Evolutionary conservation across 108 stramenopile genomes (phyloP).

Genomic region (Nitzschia sp.): DNA sequence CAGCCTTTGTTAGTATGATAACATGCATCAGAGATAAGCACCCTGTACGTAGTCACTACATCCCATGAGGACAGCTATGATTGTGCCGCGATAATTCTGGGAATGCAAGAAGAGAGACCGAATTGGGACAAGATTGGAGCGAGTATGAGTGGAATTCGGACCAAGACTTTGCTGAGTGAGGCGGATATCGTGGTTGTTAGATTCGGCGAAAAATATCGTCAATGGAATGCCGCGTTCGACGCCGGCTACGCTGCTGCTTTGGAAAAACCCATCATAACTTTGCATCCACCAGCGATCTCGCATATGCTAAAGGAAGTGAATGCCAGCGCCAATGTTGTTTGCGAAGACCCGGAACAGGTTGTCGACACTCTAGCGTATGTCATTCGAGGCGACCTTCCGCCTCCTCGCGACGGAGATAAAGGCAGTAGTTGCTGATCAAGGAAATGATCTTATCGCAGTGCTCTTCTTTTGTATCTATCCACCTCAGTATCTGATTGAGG

Average conservation of each 20-base stretch:
- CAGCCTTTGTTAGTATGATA: no score
- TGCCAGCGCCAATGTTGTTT: constrained; percentile 71
- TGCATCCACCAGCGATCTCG: constrained; percentile 76
- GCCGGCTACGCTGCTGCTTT: constrained; percentile 83
- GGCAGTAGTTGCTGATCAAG: constrained; percentile 65
- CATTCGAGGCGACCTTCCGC: constrained; percentile 73
- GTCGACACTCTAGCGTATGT: constrained; percentile 86
- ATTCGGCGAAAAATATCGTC: constrained; percentile 86
- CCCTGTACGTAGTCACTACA: no score
- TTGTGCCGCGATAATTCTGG: constrained; percentile 84
- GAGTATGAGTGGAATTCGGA: constrained; percentile 80
- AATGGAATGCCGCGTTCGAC: constrained; percentile 91
- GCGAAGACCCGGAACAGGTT: constrained; percentile 77
- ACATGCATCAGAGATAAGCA: no score
- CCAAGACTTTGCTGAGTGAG: constrained; percentile 69
- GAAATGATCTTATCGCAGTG: constrained; percentile 72
- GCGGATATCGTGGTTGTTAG: constrained; percentile 86
- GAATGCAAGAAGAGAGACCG: constrained; percentile 76
- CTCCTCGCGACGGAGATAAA: constrained; percentile 74
- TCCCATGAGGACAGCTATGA: constrained; percentile 87
- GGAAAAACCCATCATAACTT: constrained; percentile 74
- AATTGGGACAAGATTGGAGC: constrained; percentile 87
- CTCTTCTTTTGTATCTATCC: constrained; percentile 84
- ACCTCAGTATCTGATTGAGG: constrained; percentile 80
- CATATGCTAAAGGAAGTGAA: constrained; percentile 94